Percentiles rank a stretch among this genome's conserved stretches.
phyloP scores from a whole-genome alignment of 129 eudicot genomes.

The Apium graveolens region DNA sequence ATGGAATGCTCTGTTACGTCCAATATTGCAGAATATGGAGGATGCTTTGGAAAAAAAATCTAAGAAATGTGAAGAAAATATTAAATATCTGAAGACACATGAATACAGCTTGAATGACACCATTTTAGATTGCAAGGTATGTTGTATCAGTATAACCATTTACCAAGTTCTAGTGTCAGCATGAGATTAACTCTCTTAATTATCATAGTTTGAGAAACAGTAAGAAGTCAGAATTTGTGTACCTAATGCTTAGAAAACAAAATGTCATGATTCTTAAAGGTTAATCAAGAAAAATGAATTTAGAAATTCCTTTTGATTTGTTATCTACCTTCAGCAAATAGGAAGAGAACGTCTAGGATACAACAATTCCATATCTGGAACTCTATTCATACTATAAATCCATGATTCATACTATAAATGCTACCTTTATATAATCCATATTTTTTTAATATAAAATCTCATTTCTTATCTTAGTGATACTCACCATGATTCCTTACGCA shows the following conservation, averaged over 20 bases:
- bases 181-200: not conserved
- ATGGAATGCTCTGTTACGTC: constrained; percentile 9
- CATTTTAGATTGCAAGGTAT: too few species aligned
- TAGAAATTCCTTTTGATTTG: not conserved
- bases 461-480: too few species aligned
- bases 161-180: not conserved
- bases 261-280: not conserved
- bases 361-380: not conserved
- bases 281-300: not conserved
- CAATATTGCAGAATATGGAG: constrained; percentile 56
- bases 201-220: not conserved
- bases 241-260: too few species aligned
- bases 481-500: too few species aligned
- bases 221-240: not conserved
- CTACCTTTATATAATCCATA: too few species aligned
- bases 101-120: constrained; percentile 2
- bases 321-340: not conserved
- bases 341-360: not conserved
- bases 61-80: constrained; percentile 58
- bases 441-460: too few species aligned
- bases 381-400: too few species aligned
- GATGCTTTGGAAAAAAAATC: constrained; percentile 56
- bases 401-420: too few species aligned
- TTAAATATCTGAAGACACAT: constrained; percentile 33
- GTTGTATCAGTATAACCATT: not conserved